A percentile compares a stretch with the other conserved stretches of the same genome.
Conservation (phyloP, 768 basidiomycete species). For the Hygrophorus russula region DNA sequence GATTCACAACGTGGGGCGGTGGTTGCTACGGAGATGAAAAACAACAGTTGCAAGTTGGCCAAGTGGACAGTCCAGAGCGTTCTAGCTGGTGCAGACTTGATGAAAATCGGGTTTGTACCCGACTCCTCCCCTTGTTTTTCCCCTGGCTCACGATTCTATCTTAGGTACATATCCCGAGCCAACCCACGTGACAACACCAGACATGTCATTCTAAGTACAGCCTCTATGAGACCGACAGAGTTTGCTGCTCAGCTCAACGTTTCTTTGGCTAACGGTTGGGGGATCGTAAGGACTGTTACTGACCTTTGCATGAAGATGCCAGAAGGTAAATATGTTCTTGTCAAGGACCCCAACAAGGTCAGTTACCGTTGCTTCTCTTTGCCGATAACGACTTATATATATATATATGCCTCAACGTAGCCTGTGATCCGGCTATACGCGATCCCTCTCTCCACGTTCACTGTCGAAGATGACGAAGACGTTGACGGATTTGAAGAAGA, state of each 20-base stretch:
- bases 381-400: constrained; percentile 8
- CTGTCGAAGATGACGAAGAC: constrained; percentile 71
- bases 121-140: too few relatives aligned
- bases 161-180: constrained; percentile 87
- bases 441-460: constrained; percentile 83
- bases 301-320: constrained; percentile 95
- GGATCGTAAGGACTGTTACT: constrained; percentile 90
- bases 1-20: constrained; percentile 96
- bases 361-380: constrained; percentile 15
- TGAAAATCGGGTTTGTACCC: constrained; percentile 97
- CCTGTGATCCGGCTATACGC: constrained; percentile 89
- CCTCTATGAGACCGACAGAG: constrained; percentile 88
- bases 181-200: constrained; percentile 92
- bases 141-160: constrained; percentile 7
- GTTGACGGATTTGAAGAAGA: constrained; percentile 26
- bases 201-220: constrained; percentile 91
- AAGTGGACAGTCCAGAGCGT: constrained; percentile 96
- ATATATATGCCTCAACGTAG: constrained; percentile 31
- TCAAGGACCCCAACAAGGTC: constrained; percentile 98
- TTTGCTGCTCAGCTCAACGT: constrained; percentile 95
- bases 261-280: constrained; percentile 94
- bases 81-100: constrained; percentile 86
- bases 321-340: constrained; percentile 94
- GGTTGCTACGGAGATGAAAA: constrained; percentile 99
- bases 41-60: constrained; percentile 95